Evolutionary conservation across 108 stramenopile species (phyloP).

Genomic region (Pseudonitzschia delicatissima): DNA sequence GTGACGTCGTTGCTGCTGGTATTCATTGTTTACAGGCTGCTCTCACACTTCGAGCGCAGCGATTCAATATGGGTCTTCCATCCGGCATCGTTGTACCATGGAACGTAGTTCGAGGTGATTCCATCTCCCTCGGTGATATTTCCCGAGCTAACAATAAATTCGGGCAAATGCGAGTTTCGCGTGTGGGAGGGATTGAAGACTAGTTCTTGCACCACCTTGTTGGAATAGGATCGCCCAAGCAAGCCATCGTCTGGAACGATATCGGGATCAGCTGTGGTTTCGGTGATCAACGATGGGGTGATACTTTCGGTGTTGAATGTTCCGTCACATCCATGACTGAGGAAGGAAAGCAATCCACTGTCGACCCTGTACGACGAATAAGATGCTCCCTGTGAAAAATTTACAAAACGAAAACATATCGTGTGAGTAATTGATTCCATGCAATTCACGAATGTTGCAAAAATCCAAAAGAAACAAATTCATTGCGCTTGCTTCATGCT

Average conservation of each 20-base stretch:
- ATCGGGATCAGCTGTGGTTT: neutral
- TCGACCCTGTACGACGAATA: slow-evolving; percentile 4
- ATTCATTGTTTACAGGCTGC: no score
- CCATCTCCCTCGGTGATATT: slow-evolving; percentile 3
- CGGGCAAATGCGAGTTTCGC: neutral
- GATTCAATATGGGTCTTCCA: slow-evolving; percentile 1
- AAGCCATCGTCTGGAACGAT: neutral
- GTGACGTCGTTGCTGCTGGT: no score
- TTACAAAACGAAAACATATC: neutral
- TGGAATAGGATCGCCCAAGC: neutral
- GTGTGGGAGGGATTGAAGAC: slow-evolving; percentile 4
- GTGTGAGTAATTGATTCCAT: neutral
- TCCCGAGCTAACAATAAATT: slow-evolving; percentile 4
- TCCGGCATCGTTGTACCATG: slow-evolving; percentile 6
- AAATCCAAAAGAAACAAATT: neutral
- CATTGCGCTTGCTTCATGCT: neutral
- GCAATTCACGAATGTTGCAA: neutral
- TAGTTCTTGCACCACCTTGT: neutral
- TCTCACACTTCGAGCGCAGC: neutral
- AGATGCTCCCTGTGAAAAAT: neutral
- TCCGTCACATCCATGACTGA: slow-evolving; percentile 5
- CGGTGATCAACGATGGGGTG: neutral
- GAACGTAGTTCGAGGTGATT: slow-evolving; percentile 4
- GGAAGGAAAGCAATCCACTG: slow-evolving; percentile 7
- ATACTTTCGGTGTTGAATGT: neutral